Conservation (phyloP, 192 early-diverging fungal species). For the Geosiphon pyriformis region DNA sequence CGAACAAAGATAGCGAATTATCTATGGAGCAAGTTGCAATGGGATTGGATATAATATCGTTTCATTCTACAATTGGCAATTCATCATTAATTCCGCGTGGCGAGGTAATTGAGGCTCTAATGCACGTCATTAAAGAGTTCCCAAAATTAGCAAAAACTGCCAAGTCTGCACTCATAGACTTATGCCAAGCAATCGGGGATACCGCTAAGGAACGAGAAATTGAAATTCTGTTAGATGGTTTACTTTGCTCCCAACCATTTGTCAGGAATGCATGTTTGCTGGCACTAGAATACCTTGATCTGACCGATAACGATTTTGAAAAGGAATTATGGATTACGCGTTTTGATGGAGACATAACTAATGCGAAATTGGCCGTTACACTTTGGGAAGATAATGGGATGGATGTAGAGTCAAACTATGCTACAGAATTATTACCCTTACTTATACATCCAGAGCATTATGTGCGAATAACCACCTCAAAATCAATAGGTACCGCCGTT, state of each 20-base stretch:
- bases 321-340: conserved; percentile 64
- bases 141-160: conserved; percentile 52
- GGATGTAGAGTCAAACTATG: conserved; percentile 46
- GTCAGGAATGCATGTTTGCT: conserved; percentile 63
- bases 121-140: conserved; percentile 59
- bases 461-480: conserved; percentile 56
- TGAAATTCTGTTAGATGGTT: conserved; percentile 52
- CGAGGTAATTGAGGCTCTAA: conserved; percentile 56
- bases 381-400: conserved; percentile 65
- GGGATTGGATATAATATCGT: conserved; percentile 56
- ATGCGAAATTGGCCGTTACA: conserved; percentile 47
- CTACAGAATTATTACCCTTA: conserved; percentile 37
- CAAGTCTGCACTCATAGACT: conserved; percentile 40
- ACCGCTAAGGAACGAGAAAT: conserved; percentile 46
- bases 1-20: conserved; percentile 40
- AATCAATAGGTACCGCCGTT: conserved; percentile 62
- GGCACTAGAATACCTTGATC: conserved; percentile 54
- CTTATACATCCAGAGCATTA: conserved; percentile 47
- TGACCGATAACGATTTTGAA: conserved; percentile 56
- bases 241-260: conserved; percentile 58
- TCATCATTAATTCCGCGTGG: conserved; percentile 54
- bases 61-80: conserved; percentile 50
- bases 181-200: conserved; percentile 46
- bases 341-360: conserved; percentile 57
- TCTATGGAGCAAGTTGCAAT: conserved; percentile 62